Conservation (phyloP, 352 stramenopile genomes). For the Globisporangium takayamanum region DNA sequence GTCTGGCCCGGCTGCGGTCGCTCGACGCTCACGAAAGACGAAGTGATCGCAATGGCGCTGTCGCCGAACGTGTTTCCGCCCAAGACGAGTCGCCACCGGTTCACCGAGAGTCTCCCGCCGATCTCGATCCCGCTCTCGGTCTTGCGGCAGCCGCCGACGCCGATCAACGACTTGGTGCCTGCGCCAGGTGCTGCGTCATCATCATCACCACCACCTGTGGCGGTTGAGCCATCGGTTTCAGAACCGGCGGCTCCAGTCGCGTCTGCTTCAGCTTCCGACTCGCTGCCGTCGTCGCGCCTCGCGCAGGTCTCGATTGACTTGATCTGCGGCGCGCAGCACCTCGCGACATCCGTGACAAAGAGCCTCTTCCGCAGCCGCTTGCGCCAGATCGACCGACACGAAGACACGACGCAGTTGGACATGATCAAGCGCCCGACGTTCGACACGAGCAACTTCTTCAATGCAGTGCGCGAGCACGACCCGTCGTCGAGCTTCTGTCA, state of each 20-base stretch:
- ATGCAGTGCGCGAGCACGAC: constrained; percentile 77
- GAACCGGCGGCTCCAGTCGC: background rate
- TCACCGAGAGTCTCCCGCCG: constrained; percentile 72
- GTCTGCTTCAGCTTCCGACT: background rate
- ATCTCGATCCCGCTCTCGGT: constrained; percentile 78
- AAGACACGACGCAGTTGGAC: constrained; percentile 52
- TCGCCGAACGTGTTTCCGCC: constrained; percentile 77
- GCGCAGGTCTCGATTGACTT: constrained; percentile 70
- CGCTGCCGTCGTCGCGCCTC: constrained; percentile 21
- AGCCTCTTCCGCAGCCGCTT: constrained; percentile 67
- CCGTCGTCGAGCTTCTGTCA: constrained; percentile 73
- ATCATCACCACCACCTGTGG: background rate
- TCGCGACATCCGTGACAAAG: constrained; percentile 65
- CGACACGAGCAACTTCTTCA: constrained; percentile 70
- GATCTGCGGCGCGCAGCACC: constrained; percentile 66
- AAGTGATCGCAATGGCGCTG: constrained; percentile 80
- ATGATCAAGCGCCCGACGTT: constrained; percentile 58
- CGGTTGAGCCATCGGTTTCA: constrained; percentile 4
- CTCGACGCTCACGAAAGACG: constrained; percentile 56
- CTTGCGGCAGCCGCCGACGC: constrained; percentile 51
- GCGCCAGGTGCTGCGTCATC: background rate
- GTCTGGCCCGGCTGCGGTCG: constrained; percentile 75
- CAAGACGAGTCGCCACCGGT: constrained; percentile 81
- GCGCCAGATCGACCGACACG: constrained; percentile 46
- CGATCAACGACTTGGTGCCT: constrained; percentile 32